Evolutionary conservation across 2,329 filamentous ascomycete genomes (phyloP), one percentile per base, ranked within the genome.

Genomic region (Xylaria sp.): DNA sequence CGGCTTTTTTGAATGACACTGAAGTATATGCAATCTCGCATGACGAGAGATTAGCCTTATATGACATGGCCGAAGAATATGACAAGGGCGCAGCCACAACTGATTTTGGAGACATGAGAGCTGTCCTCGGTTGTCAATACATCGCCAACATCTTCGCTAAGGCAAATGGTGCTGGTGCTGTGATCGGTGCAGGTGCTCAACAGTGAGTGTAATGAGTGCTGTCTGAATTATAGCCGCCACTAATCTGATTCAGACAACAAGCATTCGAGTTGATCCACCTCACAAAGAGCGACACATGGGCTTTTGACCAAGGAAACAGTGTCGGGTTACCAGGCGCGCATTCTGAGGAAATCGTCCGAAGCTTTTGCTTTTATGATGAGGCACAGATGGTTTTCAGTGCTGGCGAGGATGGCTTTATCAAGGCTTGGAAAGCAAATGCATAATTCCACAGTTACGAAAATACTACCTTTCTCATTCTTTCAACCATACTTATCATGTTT

Each of bases 401-500:
- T 5, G 87, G 87, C 20, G 87, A 89, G 73, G 87, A 89, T 70
- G 86, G 86, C 1, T 81, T 79, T 67, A 79, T 89, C 74, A 87
- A 85, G 73, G 85, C 86, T 2, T 89, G 87, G 87, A 81, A 81
- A 79, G 81, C 81, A 66, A 54, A 71, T 66, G 66, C 70, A 47
- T 75, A 71, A 69, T 68, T 42, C 58, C 71, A 55, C 38, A 53
- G 67, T 20, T 66, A 57, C 20, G n/a, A 63, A 63, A 59, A 31
- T 39, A 39, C n/a, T 42, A 25, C 57, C 9, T 31, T 20, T 36
- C 33, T 65, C 71, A 36, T 15, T 44, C 31, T 5, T 55, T 84
- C 77, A 86, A 56, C 83, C 82, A 69, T 85, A 97, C 79, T 97
- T 97, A 81, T 97, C 94, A 80, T 97, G 94, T 81, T 97, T 97